Evolutionary conservation across 306 rosid genomes (phyloP).

Genomic region (Dalbergia cochinchinensis): DNA sequence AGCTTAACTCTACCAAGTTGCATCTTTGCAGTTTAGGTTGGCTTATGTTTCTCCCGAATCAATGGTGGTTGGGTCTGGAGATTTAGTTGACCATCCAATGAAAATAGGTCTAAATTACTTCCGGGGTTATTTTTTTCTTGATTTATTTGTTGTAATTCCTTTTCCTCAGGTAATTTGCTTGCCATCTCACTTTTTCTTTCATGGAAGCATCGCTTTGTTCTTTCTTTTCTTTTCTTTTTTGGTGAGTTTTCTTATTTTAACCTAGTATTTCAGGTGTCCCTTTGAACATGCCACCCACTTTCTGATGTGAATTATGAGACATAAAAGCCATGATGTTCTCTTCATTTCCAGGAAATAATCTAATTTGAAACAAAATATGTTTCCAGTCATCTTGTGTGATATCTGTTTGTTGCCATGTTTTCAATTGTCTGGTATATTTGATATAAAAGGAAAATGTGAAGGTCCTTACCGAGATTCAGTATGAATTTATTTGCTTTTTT

Average conservation of each 20-base stretch:
- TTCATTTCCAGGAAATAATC: background rate
- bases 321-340: background rate
- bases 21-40: slow-evolving; percentile 81
- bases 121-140: slow-evolving; percentile 62
- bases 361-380: background rate
- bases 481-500: background rate
- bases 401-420: background rate
- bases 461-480: background rate
- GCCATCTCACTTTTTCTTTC: background rate
- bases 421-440: background rate
- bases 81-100: slow-evolving; percentile 78
- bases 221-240: background rate
- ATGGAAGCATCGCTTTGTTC: background rate
- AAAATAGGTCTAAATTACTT: slow-evolving; percentile 75
- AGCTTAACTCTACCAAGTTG: slow-evolving; percentile 29
- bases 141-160: slow-evolving; percentile 70
- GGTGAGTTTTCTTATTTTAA: background rate
- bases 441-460: background rate
- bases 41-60: slow-evolving; percentile 92
- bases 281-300: too few relatives aligned
- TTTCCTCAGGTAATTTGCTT: slow-evolving; percentile 74
- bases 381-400: background rate
- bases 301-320: background rate
- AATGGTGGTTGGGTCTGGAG: slow-evolving; percentile 85
- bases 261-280: background rate